A percentile compares a stretch with the other conserved stretches of the same genome.
phyloP scores from a whole-genome alignment of 345 rosid genomes.

The Brassica incana region DNA sequence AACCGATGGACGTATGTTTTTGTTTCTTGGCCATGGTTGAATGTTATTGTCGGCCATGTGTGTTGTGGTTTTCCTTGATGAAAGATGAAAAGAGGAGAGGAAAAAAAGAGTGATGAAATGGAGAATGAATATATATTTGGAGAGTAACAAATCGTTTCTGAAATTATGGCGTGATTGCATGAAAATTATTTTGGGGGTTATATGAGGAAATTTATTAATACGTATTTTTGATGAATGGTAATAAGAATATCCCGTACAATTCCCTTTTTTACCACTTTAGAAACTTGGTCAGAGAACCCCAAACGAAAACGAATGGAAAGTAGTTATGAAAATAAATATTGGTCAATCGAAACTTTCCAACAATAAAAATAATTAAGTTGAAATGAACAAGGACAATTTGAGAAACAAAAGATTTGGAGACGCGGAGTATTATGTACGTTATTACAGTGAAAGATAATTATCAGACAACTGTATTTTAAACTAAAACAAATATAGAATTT shows the following conservation, averaged over 20 bases:
- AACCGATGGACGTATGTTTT: slow-evolving; percentile 4
- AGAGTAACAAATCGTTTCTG: background rate
- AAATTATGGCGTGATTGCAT: slow-evolving; percentile 29
- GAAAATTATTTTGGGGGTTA: background rate
- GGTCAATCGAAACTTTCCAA: slow-evolving; percentile 4
- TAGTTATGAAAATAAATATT: background rate
- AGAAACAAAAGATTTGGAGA: background rate
- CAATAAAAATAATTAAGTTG: background rate
- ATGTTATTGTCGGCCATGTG: slow-evolving; percentile 13
- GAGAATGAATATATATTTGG: background rate
- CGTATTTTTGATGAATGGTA: slow-evolving; percentile 5
- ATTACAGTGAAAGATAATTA: background rate
- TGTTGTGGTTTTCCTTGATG: background rate
- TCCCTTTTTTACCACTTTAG: background rate
- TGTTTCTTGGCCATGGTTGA: slow-evolving; percentile 7
- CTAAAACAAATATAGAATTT: background rate
- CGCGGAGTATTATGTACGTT: background rate
- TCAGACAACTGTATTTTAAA: background rate
- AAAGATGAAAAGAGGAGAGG: background rate
- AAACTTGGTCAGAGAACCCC: background rate
- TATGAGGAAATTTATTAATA: background rate
- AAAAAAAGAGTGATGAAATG: background rate
- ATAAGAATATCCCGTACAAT: background rate
- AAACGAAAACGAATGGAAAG: background rate
- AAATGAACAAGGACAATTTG: background rate